Base-by-base conservation (phyloP, 192 early-diverging fungal species). In the Coemansia sp. region DNA sequence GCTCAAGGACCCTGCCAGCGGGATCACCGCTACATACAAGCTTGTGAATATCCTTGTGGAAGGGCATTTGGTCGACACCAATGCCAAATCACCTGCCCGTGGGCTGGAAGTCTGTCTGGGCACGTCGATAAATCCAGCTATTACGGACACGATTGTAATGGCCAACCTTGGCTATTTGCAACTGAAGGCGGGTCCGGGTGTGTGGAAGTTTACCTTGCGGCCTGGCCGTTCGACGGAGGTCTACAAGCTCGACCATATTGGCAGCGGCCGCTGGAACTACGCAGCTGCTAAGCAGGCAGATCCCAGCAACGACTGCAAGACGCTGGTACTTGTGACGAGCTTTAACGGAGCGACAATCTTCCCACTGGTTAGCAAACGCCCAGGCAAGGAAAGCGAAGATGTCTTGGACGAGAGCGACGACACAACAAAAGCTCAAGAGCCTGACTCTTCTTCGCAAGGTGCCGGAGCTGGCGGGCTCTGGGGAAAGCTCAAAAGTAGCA, bases 161-260 rank as follows among this genome's bases (percentile, higher is more conserved):
- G 93, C 94, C n/a, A 99, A 99, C 43, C 84, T 95, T 16, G 97
- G 97, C 3, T 99, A 99, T 66, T 79, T 99, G 58, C 97, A 99
- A 77, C 85, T 99, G 53, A 94, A 95, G 72, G 95, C 95, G 5
- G 87, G 87, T 61, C 94, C 95, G 9, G 95, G 95, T 56, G 85
- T 93, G 3, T 99, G 94, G 95, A 72, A 76, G 35, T 84, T 99
- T 48, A 66, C 75, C 12, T 73, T 97, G 21, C 86, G 97, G 29
- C 84, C 86, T 15, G 97, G 97, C 0, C 88, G 92, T 15, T 95
- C 95, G 0, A 64, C 68, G 2, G 87, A 97, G 26, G 75, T 97
- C 8, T 99, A 90, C 74, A 72, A 83, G 40, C 77, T 99, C 34
- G 75, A 74, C 51, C 34, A 75, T 34, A 72, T 83, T 39, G 77